Evolutionary conservation across 2,329 filamentous ascomycete species (phyloP), one percentile per base, ranked within the genome.

Genomic region (Ceratocystis lukuohia): DNA sequence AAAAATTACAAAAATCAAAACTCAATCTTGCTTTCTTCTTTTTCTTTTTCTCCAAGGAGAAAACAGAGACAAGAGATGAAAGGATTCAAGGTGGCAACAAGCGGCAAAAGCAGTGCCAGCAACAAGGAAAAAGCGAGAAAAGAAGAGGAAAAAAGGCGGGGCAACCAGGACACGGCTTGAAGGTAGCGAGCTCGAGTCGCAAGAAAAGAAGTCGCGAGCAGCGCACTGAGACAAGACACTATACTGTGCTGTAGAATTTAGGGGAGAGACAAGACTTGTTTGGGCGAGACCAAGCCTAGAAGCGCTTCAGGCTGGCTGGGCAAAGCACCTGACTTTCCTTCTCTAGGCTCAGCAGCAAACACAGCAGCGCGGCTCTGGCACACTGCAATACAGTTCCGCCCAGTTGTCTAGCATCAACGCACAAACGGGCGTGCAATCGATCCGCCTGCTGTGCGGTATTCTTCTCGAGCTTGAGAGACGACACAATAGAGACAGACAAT

Each of bases 41-140:
- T 22, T 37, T 50, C n/a, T 37, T 25, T 62, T 22, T n/a, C 53
- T 57, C 53, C 53, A 57, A 57, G n/a, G 53, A 30, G 53, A 22
- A 57, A 57, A 57, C 22, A 57, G 53, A 57, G 53, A 57, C 53
- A 57, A 57, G 53, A 57, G 28, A 57, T 17, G 22, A 57, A 57
- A 57, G 53, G 53, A 57, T 57, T 30, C 53, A 30, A 57, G 25
- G 53, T 57, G 53, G 53, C 53, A 57, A 57, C 53, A 57, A 57
- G 53, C 53, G 53, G 53, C 53, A 57, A 57, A 57, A 57, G 25
- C 53, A 57, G 22, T 30, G 53, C 53, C 25, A 57, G 53, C 53
- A 28, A 33, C 22, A 22, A 57, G 20, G 22, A 57, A 22, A 57
- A 57, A 22, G 30, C 6, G 22, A 57, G 50, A 28, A 57, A 50